These are phyloP conservation scores for Paramecium sexaurelia DNA, from an alignment of 73 alveolate genomes.

Conservation along the genomic window DNA sequence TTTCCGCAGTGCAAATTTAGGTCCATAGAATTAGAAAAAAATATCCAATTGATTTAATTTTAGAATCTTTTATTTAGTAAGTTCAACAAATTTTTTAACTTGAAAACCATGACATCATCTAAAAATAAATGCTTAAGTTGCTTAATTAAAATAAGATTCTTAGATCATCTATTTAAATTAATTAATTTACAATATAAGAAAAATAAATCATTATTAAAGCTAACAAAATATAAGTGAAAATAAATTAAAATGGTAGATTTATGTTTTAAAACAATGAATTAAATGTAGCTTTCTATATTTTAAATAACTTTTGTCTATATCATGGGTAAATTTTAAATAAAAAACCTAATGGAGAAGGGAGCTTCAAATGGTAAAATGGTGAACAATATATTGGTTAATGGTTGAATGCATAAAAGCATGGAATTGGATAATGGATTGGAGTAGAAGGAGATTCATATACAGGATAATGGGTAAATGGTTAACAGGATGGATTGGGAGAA, in stretches of 20 bases:
- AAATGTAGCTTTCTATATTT: not conserved
- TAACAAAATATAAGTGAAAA: not conserved
- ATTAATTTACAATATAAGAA: not conserved
- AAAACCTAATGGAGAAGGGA: constrained; percentile 54
- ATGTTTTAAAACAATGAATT: not conserved
- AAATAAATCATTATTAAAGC: not conserved
- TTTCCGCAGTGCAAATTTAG: not conserved
- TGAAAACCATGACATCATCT: not conserved
- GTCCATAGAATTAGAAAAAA: not conserved
- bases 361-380: constrained; percentile 57
- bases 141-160: not conserved
- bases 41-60: not conserved
- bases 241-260: not conserved
- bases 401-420: constrained; percentile 36
- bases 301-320: not conserved
- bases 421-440: constrained; percentile 54
- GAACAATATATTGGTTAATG: constrained; percentile 49
- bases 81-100: not conserved
- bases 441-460: not conserved
- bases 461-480: constrained; percentile 61
- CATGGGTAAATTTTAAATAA: constrained; percentile 6
- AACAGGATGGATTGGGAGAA: constrained; percentile 48
- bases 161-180: not conserved
- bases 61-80: not conserved
- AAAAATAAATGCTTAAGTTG: not conserved